Percentiles rank a stretch among this genome's conserved stretches.
phyloP scores from a whole-genome alignment of 345 rosid species.

The Noccaea caerulescens region DNA sequence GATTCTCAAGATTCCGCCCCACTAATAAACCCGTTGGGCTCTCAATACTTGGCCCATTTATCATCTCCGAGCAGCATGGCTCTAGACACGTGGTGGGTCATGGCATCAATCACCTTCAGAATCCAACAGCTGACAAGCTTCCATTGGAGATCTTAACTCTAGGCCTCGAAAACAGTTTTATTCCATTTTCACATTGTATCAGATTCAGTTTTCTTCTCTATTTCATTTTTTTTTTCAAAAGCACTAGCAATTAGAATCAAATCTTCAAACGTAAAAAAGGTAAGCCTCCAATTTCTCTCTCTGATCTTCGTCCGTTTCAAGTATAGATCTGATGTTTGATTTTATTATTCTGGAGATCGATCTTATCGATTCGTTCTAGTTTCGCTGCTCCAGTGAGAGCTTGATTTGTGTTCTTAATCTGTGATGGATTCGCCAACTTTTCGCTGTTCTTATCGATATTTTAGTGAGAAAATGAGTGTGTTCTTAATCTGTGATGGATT shows the following conservation, averaged over 20 bases:
- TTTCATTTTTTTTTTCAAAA: constrained; percentile 2
- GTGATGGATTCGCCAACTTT: neutral
- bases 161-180: constrained; percentile 35
- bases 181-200: constrained; percentile 16
- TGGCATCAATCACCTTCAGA: neutral
- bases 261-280: constrained; percentile 28
- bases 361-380: constrained; percentile 7
- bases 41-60: constrained; percentile 16
- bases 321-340: constrained; percentile 24
- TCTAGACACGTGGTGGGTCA: constrained; percentile 25
- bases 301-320: constrained; percentile 5
- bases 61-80: neutral
- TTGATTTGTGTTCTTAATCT: neutral
- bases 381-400: neutral
- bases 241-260: constrained; percentile 29
- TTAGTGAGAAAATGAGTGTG: neutral
- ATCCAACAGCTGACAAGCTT: constrained; percentile 24
- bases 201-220: constrained; percentile 23
- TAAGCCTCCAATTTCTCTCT: constrained; percentile 6
- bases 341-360: neutral
- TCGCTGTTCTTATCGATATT: neutral
- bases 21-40: neutral
- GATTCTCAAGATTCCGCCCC: neutral
- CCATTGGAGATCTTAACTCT: constrained; percentile 22
- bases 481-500: neutral